A percentile compares a stretch with the other conserved stretches of the same genome.
Conservation (phyloP, 2,329 filamentous ascomycete genomes). For the Penicillium sp. region DNA sequence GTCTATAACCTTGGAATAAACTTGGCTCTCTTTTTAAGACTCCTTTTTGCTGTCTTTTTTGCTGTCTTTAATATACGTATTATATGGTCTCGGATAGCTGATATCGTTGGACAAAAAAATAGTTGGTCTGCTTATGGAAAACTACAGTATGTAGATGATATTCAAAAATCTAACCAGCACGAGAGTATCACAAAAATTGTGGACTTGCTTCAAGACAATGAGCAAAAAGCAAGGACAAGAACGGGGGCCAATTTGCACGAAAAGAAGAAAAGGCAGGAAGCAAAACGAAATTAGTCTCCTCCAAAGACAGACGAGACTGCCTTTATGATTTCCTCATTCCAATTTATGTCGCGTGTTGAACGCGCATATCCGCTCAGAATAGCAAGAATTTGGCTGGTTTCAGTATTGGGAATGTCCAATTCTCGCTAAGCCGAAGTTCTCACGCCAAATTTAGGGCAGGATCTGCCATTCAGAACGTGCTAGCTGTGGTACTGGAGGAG, state of each 20-base stretch:
- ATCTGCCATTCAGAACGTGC: neutral
- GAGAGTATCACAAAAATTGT: neutral
- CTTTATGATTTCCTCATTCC: conserved; percentile 2
- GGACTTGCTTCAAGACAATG: neutral
- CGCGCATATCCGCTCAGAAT: conserved; percentile 9
- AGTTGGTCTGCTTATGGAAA: neutral
- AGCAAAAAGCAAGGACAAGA: neutral
- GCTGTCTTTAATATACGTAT: no score
- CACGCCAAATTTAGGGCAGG: neutral
- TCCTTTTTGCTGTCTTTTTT: no score
- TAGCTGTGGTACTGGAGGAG: neutral
- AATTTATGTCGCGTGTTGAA: conserved; percentile 23
- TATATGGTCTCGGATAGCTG: no score
- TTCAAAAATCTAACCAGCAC: conserved; percentile 6
- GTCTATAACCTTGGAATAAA: no score
- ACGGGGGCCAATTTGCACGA: conserved; percentile 7
- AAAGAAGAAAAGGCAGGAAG: conserved; percentile 14
- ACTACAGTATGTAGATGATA: conserved; percentile 2
- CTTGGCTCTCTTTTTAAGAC: no score
- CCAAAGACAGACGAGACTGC: neutral
- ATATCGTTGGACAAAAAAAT: no score
- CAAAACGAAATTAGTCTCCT: conserved; percentile 9
- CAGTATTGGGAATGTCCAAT: neutral
- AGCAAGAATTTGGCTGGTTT: conserved; percentile 1
- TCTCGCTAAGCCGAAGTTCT: neutral